A percentile compares a stretch with the other conserved stretches of the same genome.
phyloP scores from a whole-genome alignment of 441 rosid genomes.

The Sinapis alba region DNA sequence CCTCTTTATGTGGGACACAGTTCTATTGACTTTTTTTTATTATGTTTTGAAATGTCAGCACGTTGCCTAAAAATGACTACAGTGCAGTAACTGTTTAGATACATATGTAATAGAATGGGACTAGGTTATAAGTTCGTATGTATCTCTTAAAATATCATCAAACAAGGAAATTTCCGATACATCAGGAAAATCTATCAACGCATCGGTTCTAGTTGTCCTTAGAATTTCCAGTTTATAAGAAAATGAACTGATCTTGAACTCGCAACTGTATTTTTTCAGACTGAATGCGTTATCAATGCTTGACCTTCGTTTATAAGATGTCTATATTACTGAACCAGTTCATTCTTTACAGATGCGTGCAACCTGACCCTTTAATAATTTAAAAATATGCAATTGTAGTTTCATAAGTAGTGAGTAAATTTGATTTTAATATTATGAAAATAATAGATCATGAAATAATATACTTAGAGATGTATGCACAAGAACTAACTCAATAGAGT shows the following conservation, averaged over 20 bases:
- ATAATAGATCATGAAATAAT: not conserved
- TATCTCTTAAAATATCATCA: too few species aligned
- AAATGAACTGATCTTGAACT: too few species aligned
- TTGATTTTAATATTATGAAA: not conserved
- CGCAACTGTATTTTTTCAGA: too few species aligned
- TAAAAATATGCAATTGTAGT: not conserved
- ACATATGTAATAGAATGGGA: not conserved
- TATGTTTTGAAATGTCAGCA: slow-evolving; percentile 12
- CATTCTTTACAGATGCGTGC: not conserved
- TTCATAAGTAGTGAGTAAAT: too few species aligned
- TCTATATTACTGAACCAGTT: too few species aligned
- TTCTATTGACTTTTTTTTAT: not conserved
- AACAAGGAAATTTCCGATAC: too few species aligned
- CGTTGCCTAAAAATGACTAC: not conserved
- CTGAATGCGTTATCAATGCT: too few species aligned
- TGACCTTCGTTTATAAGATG: too few species aligned
- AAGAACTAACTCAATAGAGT: not conserved
- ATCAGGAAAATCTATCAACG: too few species aligned
- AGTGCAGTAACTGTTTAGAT: slow-evolving; percentile 13
- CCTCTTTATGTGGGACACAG: slow-evolving; percentile 33
- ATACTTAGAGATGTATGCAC: not conserved
- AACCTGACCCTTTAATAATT: not conserved
- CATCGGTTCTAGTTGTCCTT: too few species aligned
- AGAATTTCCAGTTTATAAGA: too few species aligned
- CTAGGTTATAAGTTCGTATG: not conserved